Base-by-base conservation (phyloP, 1,284 basidiomycete species). In the Sanghuangporus weigelae region DNA sequence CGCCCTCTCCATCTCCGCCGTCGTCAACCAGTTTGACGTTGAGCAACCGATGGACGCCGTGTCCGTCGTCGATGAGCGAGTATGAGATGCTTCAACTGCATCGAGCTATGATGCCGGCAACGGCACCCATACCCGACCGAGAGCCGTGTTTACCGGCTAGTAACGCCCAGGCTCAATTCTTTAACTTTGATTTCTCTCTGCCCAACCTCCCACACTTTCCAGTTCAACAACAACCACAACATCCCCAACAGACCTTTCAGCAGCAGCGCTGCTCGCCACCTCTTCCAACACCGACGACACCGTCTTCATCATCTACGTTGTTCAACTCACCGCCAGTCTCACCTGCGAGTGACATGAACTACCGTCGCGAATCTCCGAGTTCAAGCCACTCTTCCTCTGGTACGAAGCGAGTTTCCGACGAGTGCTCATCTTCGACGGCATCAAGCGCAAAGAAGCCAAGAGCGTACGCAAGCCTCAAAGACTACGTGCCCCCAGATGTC, bases 401-500 rank as follows among this genome's bases (percentile, higher is more conserved):
- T 11, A 12, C 44, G 10, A 59, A 59, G 23, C 57, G 57, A 10
- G 26, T 44, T 16, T 59, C 57, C 14, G 57, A 59, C 26, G 57
- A 59, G 6, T 26, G 19, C 35, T 48, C 59, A 39, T 5, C 62
- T 3, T 16, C 57, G 4, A n/a, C 49, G 19, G 3, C 62, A 11
- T 4, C 57, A 23, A 38, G 63, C 2, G 16, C 60, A 16, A 88
- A 86, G 79, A 88, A 86, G 21, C 26, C 23, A 16, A 21, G 87
- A 62, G 79, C 82, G 70, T 83, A 87, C 68, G 81, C 91, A 69
- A 86, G 81, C 64, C 88, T 84, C 71, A 92, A 89, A 74, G 91
- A 93, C 73, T 95, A 95, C 71, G 75, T 95, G 7, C 91, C 91
- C 23, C 93, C 93, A 48, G 93, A 95, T 74, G 92, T 94, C 64